Evolutionary conservation across 2,329 filamentous ascomycete genomes (phyloP), one percentile per base, ranked within the genome.

Genomic region (Pseudocercospora eumusae): DNA sequence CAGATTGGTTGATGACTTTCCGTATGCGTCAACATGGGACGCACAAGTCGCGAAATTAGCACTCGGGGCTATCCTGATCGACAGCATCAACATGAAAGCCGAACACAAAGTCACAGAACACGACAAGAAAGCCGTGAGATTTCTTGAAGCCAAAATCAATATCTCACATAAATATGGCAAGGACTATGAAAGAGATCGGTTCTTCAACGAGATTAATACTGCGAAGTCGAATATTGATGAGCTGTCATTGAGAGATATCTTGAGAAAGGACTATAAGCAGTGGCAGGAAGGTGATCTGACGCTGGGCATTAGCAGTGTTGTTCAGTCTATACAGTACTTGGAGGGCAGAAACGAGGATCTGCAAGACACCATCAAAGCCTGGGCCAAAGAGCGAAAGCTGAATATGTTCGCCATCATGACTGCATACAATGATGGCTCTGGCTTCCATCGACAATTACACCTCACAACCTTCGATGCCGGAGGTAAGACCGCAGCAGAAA

Each of bases 201-300:
- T 88, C 74, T 91, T 84, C 71, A 73, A 81, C 4, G 78, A 84
- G 59, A 82, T 93, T 25, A 79, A 81, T 0, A 75, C 75, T 4
- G 87, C 90, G 4, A 93, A 93, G 75, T 83, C 86, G 65, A 84
- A 92, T 67, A 81, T 95, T 56, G 84, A 82, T 2, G 68, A 72
- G 0, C 76, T 95, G 50, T 79, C 77, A 40, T 75, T 92, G 67
- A 78, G 82, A 21, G 90, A 93, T 68, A 83, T 93, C 42, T 76
- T 93, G 57, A 82, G 89, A 66, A 93, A 93, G 75, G 91, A 96
- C 76, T 96, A 93, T 77, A 96, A 96, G 78, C 83, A 90, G 71
- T 95, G 90, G 90, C 78, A 77, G 10, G 84, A 86, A 59, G 77
- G 75, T 56, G 74, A 68, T 0, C 72, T 86, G 40, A 80, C 77